Evolutionary conservation across 1,284 basidiomycete species (phyloP).

Genomic region (Cryptococcus sp.): DNA sequence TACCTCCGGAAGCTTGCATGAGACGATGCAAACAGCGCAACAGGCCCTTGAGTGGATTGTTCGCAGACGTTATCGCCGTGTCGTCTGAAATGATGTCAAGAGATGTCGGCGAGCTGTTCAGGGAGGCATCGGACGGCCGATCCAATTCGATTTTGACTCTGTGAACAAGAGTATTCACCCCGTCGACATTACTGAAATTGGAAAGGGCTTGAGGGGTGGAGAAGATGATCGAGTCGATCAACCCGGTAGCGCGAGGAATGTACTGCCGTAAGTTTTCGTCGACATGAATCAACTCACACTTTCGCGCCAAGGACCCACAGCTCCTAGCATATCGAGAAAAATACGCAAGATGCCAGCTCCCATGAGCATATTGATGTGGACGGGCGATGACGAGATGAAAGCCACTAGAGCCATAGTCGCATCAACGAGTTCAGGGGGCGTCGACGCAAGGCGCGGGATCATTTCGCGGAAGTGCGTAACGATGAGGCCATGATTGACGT

Average conservation of each 20-base stretch:
- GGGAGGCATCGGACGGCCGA: constrained; percentile 2
- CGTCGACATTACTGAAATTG: constrained; percentile 80
- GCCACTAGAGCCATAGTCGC: constrained; percentile 83
- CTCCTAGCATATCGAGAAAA: constrained; percentile 83
- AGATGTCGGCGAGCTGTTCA: constrained; percentile 1
- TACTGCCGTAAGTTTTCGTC: constrained; percentile 27
- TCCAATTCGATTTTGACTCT: constrained; percentile 63
- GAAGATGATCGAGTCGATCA: constrained; percentile 91
- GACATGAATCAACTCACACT: constrained; percentile 17
- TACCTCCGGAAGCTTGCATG: constrained; percentile 92
- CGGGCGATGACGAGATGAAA: constrained; percentile 78
- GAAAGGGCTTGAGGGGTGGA: constrained; percentile 73
- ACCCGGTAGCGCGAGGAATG: constrained; percentile 67
- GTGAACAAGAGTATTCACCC: constrained; percentile 80
- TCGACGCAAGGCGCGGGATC: constrained; percentile 64
- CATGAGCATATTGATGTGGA: constrained; percentile 88
- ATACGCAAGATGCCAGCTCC: constrained; percentile 94
- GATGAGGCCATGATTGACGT: constrained; percentile 92
- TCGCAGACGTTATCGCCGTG: constrained; percentile 28
- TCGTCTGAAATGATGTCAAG: constrained; percentile 26
- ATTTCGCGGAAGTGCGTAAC: constrained; percentile 84
- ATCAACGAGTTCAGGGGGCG: constrained; percentile 82
- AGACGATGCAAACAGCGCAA: constrained; percentile 91
- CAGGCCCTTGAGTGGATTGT: constrained; percentile 72
- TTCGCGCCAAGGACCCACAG: constrained; percentile 44